A percentile compares a stretch with the other conserved stretches of the same genome.
Evolutionary conservation across 2,329 filamentous ascomycete species (phyloP).

Genomic region (Phaeoacremonium minimum): DNA sequence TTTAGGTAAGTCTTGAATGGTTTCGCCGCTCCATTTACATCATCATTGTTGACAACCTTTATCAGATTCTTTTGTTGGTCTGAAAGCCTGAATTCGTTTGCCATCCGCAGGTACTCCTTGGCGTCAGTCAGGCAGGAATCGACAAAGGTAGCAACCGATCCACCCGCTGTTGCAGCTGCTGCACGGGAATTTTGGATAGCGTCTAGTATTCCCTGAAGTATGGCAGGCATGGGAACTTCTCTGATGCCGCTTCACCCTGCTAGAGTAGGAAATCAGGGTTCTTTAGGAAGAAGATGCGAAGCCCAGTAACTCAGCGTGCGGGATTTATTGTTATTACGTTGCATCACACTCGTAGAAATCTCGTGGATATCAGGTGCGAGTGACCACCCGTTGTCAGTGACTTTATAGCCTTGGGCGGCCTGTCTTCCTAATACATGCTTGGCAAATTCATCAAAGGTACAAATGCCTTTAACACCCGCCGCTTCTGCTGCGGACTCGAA

Average conservation of each 20-base stretch:
- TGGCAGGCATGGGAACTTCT: background rate
- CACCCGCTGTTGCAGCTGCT: background rate
- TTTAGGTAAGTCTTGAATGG: background rate
- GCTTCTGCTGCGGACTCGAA: too few relatives aligned
- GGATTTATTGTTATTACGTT: background rate
- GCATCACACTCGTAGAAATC: too few relatives aligned
- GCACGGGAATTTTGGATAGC: background rate
- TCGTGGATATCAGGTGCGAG: too few relatives aligned
- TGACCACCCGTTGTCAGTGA: too few relatives aligned
- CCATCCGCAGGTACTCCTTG: background rate
- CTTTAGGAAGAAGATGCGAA: background rate
- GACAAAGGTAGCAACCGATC: background rate
- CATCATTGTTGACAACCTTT: too few relatives aligned
- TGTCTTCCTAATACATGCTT: too few relatives aligned
- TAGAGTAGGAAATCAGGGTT: background rate
- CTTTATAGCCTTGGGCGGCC: too few relatives aligned
- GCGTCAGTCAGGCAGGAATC: background rate
- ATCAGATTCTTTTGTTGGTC: background rate
- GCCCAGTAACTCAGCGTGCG: background rate
- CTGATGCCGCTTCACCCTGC: background rate
- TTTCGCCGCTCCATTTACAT: background rate
- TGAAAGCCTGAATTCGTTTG: background rate
- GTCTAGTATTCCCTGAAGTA: background rate
- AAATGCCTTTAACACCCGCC: too few relatives aligned
- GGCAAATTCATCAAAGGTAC: too few relatives aligned